Conservation (phyloP, 768 basidiomycete species). For the Leccinum ochraceum region DNA sequence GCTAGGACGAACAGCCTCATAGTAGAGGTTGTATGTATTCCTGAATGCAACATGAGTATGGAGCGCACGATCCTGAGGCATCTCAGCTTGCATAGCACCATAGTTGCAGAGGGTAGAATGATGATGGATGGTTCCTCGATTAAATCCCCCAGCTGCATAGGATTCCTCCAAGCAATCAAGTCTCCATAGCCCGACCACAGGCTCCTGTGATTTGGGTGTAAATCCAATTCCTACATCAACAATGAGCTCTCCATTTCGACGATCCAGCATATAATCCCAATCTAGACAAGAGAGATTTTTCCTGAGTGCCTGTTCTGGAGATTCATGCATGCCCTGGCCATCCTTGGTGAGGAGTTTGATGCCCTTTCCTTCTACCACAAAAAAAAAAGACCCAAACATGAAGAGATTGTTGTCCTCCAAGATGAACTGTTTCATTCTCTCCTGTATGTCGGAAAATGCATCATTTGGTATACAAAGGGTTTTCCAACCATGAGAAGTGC, state of each 20-base stretch:
- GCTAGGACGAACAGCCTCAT: slow-evolving; percentile 10
- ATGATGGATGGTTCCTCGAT: neutral
- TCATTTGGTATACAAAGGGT: too few species aligned
- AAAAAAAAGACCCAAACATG: slow-evolving; percentile 16
- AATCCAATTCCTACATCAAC: slow-evolving; percentile 4
- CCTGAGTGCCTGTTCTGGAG: neutral
- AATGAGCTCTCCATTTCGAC: neutral
- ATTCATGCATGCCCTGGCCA: neutral
- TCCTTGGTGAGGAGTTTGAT: slow-evolving; percentile 19
- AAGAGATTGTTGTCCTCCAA: neutral
- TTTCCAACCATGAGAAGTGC: too few species aligned
- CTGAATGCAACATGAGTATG: slow-evolving; percentile 15
- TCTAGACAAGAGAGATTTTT: slow-evolving; percentile 1
- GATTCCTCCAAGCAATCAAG: neutral
- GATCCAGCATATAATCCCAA: slow-evolving; percentile 9
- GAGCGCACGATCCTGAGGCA: slow-evolving; percentile 1
- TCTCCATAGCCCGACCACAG: neutral
- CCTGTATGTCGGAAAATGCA: neutral
- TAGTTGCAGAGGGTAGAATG: neutral
- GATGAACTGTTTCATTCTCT: neutral
- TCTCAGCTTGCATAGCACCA: slow-evolving; percentile 18
- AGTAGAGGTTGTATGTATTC: slow-evolving; percentile 21
- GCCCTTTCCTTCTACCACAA: slow-evolving; percentile 11
- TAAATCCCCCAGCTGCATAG: neutral
- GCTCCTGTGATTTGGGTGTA: neutral